Evolutionary conservation across 345 rosid species (phyloP), one percentile per base, ranked within the genome.

Genomic region (Sapria himalayana): DNA sequence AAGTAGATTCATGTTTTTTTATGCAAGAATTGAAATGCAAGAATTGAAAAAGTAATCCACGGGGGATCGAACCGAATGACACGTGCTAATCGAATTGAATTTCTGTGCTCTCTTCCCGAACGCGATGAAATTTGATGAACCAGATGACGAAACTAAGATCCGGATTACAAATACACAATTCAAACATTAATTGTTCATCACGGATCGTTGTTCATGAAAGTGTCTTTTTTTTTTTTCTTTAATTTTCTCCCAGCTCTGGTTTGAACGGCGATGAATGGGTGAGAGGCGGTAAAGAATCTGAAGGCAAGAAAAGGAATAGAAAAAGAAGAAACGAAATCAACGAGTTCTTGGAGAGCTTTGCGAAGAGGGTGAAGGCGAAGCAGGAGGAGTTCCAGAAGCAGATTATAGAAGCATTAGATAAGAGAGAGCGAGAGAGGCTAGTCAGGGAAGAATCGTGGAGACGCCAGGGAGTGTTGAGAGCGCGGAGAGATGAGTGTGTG

Each of bases 391-490:
- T 85, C 78, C 71, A 77, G 45, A 49, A 47, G 54, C 65, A 80
- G 60, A 59, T 85, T 59, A 64, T 80, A 20, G 78, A 71, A 45
- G 59, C 52, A 51, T 54, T 85, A 37, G 93, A 77, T 59, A 69
- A 48, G 64, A 72, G 57, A 54, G 93, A 85, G 49, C 52, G 29
- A 33, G 85, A 85, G 59, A 64, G 81, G 32, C 40, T 72, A 14
- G 35, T 36, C 6, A 63, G 78, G 36, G 96, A 80, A 58, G 91
- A 80, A 62, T 80, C 72, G 22, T 85, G 96, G 96, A 76, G 57
- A 57, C 71, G 33, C 55, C 76, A 57, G 50, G 82, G 65, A 50
- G 58, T 41, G 41, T 82, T 76, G 54, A 72, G 80, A 62, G 62
- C 52, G 27, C 65, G 45, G 63, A 65, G 70, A 55, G 74, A 64